Evolutionary conservation across 106 monocot species (phyloP).

Genomic region (Dendrobium catenatum): DNA sequence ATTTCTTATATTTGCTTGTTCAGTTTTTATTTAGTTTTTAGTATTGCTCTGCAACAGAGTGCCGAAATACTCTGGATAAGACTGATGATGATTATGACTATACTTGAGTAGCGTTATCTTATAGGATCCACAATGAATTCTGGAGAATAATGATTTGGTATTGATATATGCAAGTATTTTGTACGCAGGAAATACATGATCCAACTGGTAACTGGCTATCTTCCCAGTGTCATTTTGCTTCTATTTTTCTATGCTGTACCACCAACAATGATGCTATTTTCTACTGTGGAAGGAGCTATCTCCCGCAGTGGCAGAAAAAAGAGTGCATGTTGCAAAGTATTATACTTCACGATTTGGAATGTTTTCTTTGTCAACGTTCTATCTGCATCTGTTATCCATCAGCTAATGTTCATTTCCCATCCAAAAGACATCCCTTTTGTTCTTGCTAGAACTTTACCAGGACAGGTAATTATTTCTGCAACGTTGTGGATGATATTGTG

Average conservation of each 20-base stretch:
- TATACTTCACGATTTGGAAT: conserved; percentile 90
- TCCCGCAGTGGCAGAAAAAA: conserved; percentile 74
- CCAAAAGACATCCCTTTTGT: conserved; percentile 64
- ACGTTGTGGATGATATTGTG: background rate
- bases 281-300: conserved; percentile 63
- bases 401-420: conserved; percentile 54
- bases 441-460: conserved; percentile 78
- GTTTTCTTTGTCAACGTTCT: conserved; percentile 84
- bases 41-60: background rate
- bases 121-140: conserved; percentile 1
- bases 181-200: conserved; percentile 43
- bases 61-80: background rate
- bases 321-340: conserved; percentile 73
- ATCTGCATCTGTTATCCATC: conserved; percentile 69
- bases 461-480: conserved; percentile 44
- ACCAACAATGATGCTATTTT: conserved; percentile 81
- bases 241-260: conserved; percentile 58
- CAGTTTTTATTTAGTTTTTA: background rate
- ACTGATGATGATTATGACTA: background rate
- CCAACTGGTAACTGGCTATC: conserved; percentile 74
- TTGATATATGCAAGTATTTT: conserved; percentile 1
- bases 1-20: background rate
- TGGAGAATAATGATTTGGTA: background rate
- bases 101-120: background rate
- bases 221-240: conserved; percentile 68